phyloP scores from a whole-genome alignment of 2,329 filamentous ascomycete species.

The Pezicula rhizophila region DNA sequence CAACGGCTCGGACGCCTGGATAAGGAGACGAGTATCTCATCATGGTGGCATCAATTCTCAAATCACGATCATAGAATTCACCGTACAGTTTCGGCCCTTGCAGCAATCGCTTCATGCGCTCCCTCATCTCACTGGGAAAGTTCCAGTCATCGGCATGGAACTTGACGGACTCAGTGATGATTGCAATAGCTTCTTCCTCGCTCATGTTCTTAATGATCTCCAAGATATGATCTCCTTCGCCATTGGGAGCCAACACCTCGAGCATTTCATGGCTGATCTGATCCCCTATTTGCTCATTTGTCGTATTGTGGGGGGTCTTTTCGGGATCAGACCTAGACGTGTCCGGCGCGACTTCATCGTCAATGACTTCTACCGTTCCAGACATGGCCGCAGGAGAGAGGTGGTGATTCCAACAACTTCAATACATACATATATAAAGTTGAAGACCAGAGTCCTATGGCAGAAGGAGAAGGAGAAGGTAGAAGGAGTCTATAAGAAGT shows the following conservation, averaged over 20 bases:
- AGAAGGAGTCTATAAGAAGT: no score
- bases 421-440: no score
- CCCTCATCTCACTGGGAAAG: slow-evolving; percentile 36
- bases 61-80: slow-evolving; percentile 34
- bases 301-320: slow-evolving; percentile 18
- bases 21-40: slow-evolving; percentile 35
- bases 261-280: slow-evolving; percentile 35
- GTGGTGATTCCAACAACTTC: no score
- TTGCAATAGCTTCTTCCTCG: slow-evolving; percentile 36
- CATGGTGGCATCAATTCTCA: slow-evolving; percentile 34
- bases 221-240: slow-evolving; percentile 36
- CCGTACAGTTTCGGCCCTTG: slow-evolving; percentile 34
- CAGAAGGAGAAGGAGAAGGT: no score
- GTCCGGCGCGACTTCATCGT: slow-evolving; percentile 6
- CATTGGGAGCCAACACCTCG: slow-evolving; percentile 36
- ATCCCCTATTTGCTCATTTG: slow-evolving; percentile 22
- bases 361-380: slow-evolving; percentile 6
- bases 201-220: slow-evolving; percentile 36
- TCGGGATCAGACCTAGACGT: slow-evolving; percentile 20
- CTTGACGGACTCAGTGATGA: slow-evolving; percentile 31
- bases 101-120: slow-evolving; percentile 34
- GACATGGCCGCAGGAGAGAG: slow-evolving; percentile 4
- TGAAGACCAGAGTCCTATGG: no score
- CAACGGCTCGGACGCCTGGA: slow-evolving; percentile 36
- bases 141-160: slow-evolving; percentile 40